These are phyloP conservation scores for Paracoccidioides brasiliensis DNA, from an alignment of 2,329 filamentous ascomycete species.

Conservation along the genomic window DNA sequence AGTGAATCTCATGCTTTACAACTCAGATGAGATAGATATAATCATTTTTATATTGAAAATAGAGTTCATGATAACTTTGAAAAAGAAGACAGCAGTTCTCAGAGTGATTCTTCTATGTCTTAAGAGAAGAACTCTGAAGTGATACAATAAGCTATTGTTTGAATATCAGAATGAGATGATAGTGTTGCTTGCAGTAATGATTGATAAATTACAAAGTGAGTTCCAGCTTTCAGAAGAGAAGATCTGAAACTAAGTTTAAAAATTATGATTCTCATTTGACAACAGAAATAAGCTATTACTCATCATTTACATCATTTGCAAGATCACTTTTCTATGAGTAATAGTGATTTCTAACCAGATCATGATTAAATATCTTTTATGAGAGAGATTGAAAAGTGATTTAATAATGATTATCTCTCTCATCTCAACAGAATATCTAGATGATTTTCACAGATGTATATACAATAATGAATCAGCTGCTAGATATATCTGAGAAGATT, in stretches of 20 bases:
- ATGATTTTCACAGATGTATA: not conserved
- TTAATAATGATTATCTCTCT: not conserved
- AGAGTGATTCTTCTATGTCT: too few relatives aligned
- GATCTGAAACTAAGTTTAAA: not conserved
- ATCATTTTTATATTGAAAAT: not conserved
- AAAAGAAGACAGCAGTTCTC: not conserved
- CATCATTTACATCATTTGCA: not conserved
- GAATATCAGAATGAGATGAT: not conserved
- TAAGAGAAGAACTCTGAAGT: not conserved
- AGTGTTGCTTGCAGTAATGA: not conserved
- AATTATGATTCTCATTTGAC: not conserved
- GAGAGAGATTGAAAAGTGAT: not conserved
- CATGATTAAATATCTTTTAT: not conserved
- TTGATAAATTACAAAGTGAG: not conserved
- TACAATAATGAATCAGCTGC: not conserved
- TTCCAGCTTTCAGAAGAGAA: not conserved
- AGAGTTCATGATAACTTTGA: not conserved
- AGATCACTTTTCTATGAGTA: not conserved
- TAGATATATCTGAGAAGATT: not conserved
- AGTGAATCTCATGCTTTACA: not conserved
- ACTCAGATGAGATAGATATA: not conserved
- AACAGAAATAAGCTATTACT: not conserved
- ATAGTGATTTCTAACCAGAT: not conserved
- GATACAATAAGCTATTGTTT: not conserved
- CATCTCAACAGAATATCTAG: not conserved